A percentile compares a stretch with the other conserved stretches of the same genome.
phyloP scores from a whole-genome alignment of 164 flowering plant genomes.

The Hamamelis virginiana region DNA sequence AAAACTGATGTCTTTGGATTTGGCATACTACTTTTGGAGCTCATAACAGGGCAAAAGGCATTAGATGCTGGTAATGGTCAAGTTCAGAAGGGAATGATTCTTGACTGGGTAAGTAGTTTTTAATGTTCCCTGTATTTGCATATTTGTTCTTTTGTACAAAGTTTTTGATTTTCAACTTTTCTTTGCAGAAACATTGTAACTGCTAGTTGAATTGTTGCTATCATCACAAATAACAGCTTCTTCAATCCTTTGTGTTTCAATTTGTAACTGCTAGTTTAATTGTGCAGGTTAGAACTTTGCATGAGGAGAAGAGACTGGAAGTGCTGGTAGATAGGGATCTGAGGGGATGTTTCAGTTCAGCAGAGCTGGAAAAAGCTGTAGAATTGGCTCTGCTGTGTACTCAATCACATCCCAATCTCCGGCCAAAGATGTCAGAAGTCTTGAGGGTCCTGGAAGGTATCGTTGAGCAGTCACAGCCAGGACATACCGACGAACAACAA shows the following conservation, averaged over 20 bases:
- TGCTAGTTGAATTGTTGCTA: background rate
- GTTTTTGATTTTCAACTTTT: background rate
- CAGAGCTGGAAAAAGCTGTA: slow-evolving; percentile 60
- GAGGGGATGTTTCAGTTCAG: slow-evolving; percentile 49
- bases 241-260: background rate
- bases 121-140: background rate
- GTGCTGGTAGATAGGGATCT: slow-evolving; percentile 75
- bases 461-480: slow-evolving; percentile 30
- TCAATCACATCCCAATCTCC: slow-evolving; percentile 59
- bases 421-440: slow-evolving; percentile 89
- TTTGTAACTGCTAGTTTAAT: background rate
- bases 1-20: slow-evolving; percentile 98
- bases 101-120: slow-evolving; percentile 70
- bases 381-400: slow-evolving; percentile 73
- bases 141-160: background rate
- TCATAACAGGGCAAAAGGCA: slow-evolving; percentile 84
- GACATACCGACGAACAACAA: slow-evolving; percentile 39
- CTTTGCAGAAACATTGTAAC: background rate
- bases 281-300: slow-evolving; percentile 66
- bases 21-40: slow-evolving; percentile 90
- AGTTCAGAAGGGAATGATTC: slow-evolving; percentile 84
- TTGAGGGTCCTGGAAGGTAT: slow-evolving; percentile 68
- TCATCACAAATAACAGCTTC: background rate
- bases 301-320: slow-evolving; percentile 66
- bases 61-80: slow-evolving; percentile 75